A percentile compares a stretch with the other conserved stretches of the same genome.
Conservation (phyloP, 2,329 filamentous ascomycete genomes). For the Beauveria rudraprayagi region DNA sequence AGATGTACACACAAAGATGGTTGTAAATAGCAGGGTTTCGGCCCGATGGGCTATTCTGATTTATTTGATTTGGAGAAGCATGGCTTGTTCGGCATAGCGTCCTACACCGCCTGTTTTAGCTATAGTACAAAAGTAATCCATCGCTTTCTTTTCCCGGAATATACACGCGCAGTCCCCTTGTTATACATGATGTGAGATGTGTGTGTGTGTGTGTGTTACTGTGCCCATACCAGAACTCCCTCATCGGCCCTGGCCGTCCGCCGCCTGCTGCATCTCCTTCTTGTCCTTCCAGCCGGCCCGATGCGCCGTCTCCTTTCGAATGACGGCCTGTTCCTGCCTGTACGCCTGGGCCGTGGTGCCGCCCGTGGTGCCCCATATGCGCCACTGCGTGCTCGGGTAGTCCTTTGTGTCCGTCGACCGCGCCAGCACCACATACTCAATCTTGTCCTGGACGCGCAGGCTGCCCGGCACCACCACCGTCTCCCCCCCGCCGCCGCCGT, state of each 20-base stretch:
- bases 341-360: slow-evolving; percentile 42
- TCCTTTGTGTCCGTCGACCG: slow-evolving; percentile 36
- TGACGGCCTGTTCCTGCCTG: slow-evolving; percentile 26
- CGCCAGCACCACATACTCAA: slow-evolving; percentile 59
- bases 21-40: slow-evolving; percentile 3
- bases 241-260: background rate
- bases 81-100: background rate
- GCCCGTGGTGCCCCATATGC: slow-evolving; percentile 55
- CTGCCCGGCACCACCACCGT: slow-evolving; percentile 34
- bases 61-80: slow-evolving; percentile 17
- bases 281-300: slow-evolving; percentile 24
- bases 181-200: slow-evolving; percentile 3
- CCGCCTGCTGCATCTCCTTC: background rate
- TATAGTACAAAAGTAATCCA: slow-evolving; percentile 22
- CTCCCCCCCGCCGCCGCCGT: slow-evolving; percentile 18
- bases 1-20: background rate
- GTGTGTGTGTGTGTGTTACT: background rate
- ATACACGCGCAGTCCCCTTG: slow-evolving; percentile 9
- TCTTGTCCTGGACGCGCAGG: slow-evolving; percentile 43
- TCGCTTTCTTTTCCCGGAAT: slow-evolving; percentile 17
- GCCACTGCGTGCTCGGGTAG: slow-evolving; percentile 47
- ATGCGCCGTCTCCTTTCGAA: slow-evolving; percentile 26
- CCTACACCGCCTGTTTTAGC: slow-evolving; percentile 3
- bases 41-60: background rate
- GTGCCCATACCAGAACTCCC: background rate